Conservation (phyloP, 495 filamentous ascomycete genomes). For the Ramalina intermedia region DNA sequence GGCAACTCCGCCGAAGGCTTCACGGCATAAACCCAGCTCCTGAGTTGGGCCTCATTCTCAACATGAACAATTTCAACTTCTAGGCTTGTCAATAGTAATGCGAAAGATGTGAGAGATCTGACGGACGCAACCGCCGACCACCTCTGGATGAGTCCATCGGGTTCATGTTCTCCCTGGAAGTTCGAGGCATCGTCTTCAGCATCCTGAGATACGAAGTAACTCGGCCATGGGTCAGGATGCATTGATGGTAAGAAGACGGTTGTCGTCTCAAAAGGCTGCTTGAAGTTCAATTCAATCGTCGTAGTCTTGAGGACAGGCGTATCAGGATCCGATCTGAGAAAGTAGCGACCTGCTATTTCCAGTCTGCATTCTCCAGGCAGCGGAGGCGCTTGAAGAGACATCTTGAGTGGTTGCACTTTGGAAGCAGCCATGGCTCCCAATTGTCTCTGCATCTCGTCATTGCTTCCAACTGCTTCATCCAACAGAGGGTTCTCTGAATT, state of each 20-base stretch:
- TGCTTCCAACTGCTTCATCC: background rate
- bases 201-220: constrained; percentile 47
- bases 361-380: constrained; percentile 52
- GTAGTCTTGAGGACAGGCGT: constrained; percentile 68
- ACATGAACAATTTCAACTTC: constrained; percentile 40
- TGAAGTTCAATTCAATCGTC: constrained; percentile 50
- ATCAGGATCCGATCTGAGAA: constrained; percentile 63
- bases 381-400: constrained; percentile 30
- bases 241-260: constrained; percentile 70
- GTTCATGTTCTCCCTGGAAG: constrained; percentile 9
- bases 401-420: constrained; percentile 25
- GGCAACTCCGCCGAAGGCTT: constrained; percentile 27
- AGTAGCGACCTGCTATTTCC: constrained; percentile 58
- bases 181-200: constrained; percentile 21
- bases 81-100: constrained; percentile 51
- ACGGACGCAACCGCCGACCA: constrained; percentile 65
- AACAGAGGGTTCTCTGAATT: constrained; percentile 9
- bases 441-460: background rate
- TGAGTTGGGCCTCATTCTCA: constrained; percentile 37
- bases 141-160: constrained; percentile 54
- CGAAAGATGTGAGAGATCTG: constrained; percentile 59
- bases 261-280: constrained; percentile 75
- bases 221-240: constrained; percentile 70
- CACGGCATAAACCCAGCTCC: constrained; percentile 25
- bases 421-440: constrained; percentile 6